phyloP scores from a whole-genome alignment of 768 basidiomycete genomes.

The Podaxis pistillaris region DNA sequence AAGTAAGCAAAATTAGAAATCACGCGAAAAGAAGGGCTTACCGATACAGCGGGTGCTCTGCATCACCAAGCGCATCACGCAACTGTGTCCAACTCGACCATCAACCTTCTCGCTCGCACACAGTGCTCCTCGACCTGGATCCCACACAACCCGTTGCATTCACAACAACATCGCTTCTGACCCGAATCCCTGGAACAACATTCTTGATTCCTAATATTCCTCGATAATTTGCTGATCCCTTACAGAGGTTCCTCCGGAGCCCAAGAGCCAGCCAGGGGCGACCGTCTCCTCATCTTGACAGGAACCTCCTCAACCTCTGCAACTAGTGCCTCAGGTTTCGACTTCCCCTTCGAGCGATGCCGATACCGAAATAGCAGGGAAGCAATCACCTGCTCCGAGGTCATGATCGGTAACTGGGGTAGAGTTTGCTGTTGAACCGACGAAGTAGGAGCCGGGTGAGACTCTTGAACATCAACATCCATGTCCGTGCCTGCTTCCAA shows the following conservation, averaged over 20 bases:
- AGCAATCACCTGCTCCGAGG: constrained; percentile 4
- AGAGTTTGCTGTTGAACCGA: not conserved
- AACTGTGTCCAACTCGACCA: no score
- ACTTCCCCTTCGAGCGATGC: constrained; percentile 10
- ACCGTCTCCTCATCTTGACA: not conserved
- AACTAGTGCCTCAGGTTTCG: not conserved
- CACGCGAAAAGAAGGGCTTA: no score
- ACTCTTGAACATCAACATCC: not conserved
- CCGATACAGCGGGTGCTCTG: no score
- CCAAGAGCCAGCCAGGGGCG: constrained; percentile 4
- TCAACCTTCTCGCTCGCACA: no score
- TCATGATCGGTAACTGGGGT: constrained; percentile 1
- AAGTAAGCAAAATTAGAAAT: no score
- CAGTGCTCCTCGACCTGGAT: no score
- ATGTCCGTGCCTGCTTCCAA: not conserved
- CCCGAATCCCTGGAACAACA: not conserved
- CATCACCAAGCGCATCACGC: no score
- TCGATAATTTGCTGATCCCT: not conserved
- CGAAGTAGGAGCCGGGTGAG: not conserved
- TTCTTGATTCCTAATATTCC: not conserved
- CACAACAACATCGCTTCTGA: no score
- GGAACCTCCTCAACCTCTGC: not conserved
- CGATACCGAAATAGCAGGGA: constrained; percentile 8
- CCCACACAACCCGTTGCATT: no score
- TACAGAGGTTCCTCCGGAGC: not conserved